Base-by-base conservation (phyloP, 208 protist species). In the Leptomonas pyrrhocoris region DNA sequence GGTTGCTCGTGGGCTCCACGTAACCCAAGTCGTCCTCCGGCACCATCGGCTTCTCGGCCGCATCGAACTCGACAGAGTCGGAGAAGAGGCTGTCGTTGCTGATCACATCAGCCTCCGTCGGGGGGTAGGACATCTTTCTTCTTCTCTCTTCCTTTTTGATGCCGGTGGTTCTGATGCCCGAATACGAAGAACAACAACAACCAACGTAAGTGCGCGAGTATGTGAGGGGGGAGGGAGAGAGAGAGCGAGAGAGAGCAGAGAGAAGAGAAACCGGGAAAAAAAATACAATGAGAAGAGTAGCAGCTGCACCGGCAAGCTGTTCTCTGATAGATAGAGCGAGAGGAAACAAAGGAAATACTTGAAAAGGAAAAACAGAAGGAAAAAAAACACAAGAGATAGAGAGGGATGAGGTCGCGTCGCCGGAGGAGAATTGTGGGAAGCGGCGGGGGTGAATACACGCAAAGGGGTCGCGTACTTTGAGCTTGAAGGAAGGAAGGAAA, bases 81-180 rank as follows among this genome's bases (percentile, higher is more conserved):
- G 81, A 86, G 66, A 90, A 93, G 51, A 93, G 74, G 46, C 84
- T 93, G 74, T 83, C 76, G 62, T 88, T 90, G 70, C 83, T 90
- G 75, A 84, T 74, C 13, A 71, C 73, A 34, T 80, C 78, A 21
- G 57, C 78, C 62, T 93, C 88, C 1, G 88, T 93, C 2, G 82
- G 71, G 18, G 88, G 85, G 56, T 81, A 81, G 18, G 88, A 89
- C 71, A 82, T 85, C 18, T 31, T 69, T 42, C 28, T 50, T 8
- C 40, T 49, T 38, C 43, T 61, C 50, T 49, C 61, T 46, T 70
- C 38, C 59, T 56, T 57, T 42, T 70, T 36, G 73, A 7, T 2
- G n/a, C 21, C 42, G 11, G 61, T 43, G 56, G 4, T n/a, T 3
- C 23, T 54, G 18, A n/a, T 46, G 21, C 8, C 18, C 40, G 36